Percentiles rank a stretch among this genome's conserved stretches.
These are phyloP conservation scores for Castanospermum australe DNA, from an alignment of 306 rosid genomes.

Conservation along the genomic window DNA sequence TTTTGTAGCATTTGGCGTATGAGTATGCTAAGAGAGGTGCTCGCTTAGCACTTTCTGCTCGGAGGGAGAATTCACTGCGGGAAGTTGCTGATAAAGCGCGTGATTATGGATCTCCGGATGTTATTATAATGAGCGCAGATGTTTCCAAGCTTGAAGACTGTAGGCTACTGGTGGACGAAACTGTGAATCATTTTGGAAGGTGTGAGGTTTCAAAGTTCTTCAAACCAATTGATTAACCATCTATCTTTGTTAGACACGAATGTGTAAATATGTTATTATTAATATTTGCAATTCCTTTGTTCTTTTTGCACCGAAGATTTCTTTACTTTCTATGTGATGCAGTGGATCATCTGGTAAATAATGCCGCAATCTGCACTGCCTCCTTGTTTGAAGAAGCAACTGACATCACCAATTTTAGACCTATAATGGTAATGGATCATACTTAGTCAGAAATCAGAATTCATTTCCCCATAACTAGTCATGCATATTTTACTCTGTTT, in stretches of 20 bases:
- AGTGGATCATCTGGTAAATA: constrained; percentile 84
- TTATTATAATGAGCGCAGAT: constrained; percentile 54
- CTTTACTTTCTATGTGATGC: constrained; percentile 22
- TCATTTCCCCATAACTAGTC: neutral
- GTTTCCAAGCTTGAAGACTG: constrained; percentile 67
- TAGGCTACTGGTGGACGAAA: constrained; percentile 48
- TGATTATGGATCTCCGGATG: constrained; percentile 60
- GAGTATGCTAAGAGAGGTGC: constrained; percentile 77
- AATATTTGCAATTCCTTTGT: neutral
- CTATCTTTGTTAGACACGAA: too few species aligned
- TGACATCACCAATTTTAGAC: constrained; percentile 46
- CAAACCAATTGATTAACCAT: neutral
- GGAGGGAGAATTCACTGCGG: constrained; percentile 42
- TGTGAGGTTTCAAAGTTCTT: constrained; percentile 19
- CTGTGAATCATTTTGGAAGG: constrained; percentile 50
- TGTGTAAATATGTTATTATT: too few species aligned
- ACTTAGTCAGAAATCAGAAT: neutral
- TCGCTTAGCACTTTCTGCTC: constrained; percentile 50
- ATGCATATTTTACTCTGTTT: neutral
- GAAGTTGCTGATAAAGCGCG: constrained; percentile 57
- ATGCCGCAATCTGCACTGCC: constrained; percentile 49
- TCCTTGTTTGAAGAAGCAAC: constrained; percentile 50
- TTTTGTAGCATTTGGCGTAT: constrained; percentile 56
- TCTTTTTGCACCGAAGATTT: neutral
- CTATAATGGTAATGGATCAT: constrained; percentile 50